A percentile compares a stretch with the other conserved stretches of the same genome.
These are phyloP conservation scores for Termitomyces sp. DNA, from an alignment of 768 basidiomycete species.

Conservation along the genomic window DNA sequence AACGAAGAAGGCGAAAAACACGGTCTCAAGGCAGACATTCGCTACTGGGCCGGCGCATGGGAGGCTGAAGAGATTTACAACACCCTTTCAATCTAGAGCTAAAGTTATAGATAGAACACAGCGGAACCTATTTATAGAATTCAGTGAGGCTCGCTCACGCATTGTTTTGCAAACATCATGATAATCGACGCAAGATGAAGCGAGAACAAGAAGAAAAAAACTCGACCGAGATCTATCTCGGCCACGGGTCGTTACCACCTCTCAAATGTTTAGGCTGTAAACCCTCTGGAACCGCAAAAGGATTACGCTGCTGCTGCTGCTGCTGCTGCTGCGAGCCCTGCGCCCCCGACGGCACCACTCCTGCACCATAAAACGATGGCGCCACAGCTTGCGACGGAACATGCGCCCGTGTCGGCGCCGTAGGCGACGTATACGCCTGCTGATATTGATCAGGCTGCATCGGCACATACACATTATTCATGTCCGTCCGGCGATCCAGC, in stretches of 20 bases:
- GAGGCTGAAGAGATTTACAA: slow-evolving; percentile 85
- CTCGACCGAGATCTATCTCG: slow-evolving; percentile 40
- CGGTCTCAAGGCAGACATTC: slow-evolving; percentile 67
- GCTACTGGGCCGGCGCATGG: slow-evolving; percentile 94
- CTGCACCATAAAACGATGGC: slow-evolving; percentile 67
- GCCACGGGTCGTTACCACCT: slow-evolving; percentile 56
- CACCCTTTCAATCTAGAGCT: slow-evolving; percentile 25
- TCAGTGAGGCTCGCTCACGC: slow-evolving; percentile 18
- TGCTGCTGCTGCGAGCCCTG: slow-evolving; percentile 17
- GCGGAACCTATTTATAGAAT: slow-evolving; percentile 1
- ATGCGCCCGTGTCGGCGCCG: slow-evolving; percentile 31
- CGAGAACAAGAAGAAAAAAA: neutral
- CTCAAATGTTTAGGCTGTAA: slow-evolving; percentile 51
- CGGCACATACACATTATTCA: slow-evolving; percentile 79
- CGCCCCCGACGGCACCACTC: slow-evolving; percentile 46
- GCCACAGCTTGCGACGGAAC: slow-evolving; percentile 47
- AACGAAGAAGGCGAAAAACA: slow-evolving; percentile 54
- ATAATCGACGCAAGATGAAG: slow-evolving; percentile 2
- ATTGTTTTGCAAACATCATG: slow-evolving; percentile 13
- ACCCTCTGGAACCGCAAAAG: slow-evolving; percentile 32
- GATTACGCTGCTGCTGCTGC: slow-evolving; percentile 33
- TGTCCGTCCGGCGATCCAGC: slow-evolving; percentile 56
- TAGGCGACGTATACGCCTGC: slow-evolving; percentile 42
- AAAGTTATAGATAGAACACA: neutral
- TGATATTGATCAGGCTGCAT: slow-evolving; percentile 81